Evolutionary conservation across 2,329 filamentous ascomycete genomes (phyloP).

Genomic region (Fusarium sp.): DNA sequence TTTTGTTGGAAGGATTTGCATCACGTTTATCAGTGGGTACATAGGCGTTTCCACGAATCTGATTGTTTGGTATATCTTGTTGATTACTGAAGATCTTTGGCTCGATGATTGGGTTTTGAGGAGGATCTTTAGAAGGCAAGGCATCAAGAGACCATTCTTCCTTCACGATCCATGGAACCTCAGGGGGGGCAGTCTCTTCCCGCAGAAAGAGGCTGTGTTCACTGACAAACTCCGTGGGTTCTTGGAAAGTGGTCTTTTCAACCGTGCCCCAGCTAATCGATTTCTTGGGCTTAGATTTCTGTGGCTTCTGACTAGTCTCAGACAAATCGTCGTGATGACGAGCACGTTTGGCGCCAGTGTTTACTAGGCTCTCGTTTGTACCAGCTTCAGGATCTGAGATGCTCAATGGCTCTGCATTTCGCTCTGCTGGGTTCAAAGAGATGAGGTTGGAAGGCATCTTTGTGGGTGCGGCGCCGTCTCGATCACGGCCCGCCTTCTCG

Average conservation of each 20-base stretch:
- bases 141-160: constrained; percentile 6
- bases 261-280: constrained; percentile 44
- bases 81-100: constrained; percentile 1
- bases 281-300: constrained; percentile 44
- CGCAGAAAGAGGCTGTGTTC: constrained; percentile 45
- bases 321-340: constrained; percentile 4
- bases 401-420: neutral
- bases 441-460: constrained; percentile 48
- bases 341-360: constrained; percentile 18
- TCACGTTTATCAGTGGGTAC: neutral
- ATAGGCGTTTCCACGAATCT: neutral
- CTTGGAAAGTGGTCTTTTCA: constrained; percentile 41
- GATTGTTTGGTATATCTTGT: neutral
- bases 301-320: neutral
- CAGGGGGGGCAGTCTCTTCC: neutral
- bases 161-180: neutral
- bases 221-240: constrained; percentile 36
- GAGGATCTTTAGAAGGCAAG: neutral
- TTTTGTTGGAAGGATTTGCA: neutral
- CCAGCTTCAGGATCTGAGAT: constrained; percentile 3
- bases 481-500: constrained; percentile 58
- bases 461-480: constrained; percentile 57
- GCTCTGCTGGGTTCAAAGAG: constrained; percentile 50
- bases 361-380: constrained; percentile 24
- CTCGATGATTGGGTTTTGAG: neutral